phyloP scores from a whole-genome alignment of 148 eudicot species.

The Vaccinium vitisidaea region DNA sequence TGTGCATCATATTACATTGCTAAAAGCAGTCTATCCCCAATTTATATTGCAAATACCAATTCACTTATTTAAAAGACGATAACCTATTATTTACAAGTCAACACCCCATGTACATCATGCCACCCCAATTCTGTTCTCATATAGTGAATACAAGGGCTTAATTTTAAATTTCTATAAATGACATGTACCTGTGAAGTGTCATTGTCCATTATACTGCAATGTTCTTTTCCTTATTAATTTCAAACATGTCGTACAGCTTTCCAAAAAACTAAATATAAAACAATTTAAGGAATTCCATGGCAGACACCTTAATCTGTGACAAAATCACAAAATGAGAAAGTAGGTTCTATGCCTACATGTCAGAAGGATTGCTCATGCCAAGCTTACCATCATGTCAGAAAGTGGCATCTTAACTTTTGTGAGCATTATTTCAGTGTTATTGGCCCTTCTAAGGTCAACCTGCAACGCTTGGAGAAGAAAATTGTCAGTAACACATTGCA shows the following conservation, averaged over 20 bases:
- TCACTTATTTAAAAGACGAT: background rate
- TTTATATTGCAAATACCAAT: background rate
- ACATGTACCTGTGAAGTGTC: background rate
- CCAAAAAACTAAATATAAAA: background rate
- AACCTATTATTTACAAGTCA: background rate
- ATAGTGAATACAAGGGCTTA: background rate
- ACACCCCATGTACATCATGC: background rate
- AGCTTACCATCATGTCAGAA: conserved; percentile 94
- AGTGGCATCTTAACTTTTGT: conserved; percentile 99
- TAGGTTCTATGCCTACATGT: background rate
- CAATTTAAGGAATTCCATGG: background rate
- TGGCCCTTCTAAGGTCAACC: conserved; percentile 90
- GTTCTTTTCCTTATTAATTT: background rate
- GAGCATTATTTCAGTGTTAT: conserved; percentile 96
- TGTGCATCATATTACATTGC: background rate
- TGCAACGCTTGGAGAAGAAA: conserved; percentile 29
- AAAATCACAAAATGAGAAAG: background rate
- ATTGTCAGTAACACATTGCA: conserved; percentile 5
- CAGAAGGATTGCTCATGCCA: background rate
- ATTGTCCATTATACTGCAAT: background rate
- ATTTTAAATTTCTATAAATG: background rate
- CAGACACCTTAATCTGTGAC: conserved; percentile 10
- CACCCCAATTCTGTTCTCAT: background rate
- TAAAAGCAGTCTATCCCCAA: background rate
- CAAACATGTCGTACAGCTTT: background rate